Conservation (phyloP, 345 rosid genomes). For the Barbarea vulgaris region DNA sequence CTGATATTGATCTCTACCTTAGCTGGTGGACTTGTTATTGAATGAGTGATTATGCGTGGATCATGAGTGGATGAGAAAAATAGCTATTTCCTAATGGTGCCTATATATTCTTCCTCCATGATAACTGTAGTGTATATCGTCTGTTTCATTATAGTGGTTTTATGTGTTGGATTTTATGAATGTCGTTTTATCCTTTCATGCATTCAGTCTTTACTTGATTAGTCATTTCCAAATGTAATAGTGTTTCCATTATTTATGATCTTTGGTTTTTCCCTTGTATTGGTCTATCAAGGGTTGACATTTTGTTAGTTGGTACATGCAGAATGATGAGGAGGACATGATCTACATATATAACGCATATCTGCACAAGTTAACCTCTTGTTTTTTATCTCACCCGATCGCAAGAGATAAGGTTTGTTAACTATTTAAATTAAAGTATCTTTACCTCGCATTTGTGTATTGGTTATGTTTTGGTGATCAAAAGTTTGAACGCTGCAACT, state of each 20-base stretch:
- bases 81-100: background rate
- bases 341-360: slow-evolving; percentile 88
- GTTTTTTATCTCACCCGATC: slow-evolving; percentile 84
- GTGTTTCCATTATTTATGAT: slow-evolving; percentile 7
- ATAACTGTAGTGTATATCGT: background rate
- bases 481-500: background rate
- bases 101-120: background rate
- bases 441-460: slow-evolving; percentile 5
- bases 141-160: background rate
- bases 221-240: slow-evolving; percentile 3
- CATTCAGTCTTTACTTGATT: slow-evolving; percentile 1
- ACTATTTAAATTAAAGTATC: background rate
- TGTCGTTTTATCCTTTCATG: background rate
- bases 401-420: slow-evolving; percentile 87
- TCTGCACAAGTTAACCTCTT: slow-evolving; percentile 85
- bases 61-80: slow-evolving; percentile 14
- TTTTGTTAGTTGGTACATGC: slow-evolving; percentile 43
- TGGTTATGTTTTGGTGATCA: slow-evolving; percentile 5
- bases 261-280: slow-evolving; percentile 16
- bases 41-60: slow-evolving; percentile 19
- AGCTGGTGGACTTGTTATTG: slow-evolving; percentile 1
- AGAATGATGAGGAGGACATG: slow-evolving; percentile 95
- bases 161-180: background rate
- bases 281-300: slow-evolving; percentile 15
- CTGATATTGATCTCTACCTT: background rate